Base-by-base conservation (phyloP, 768 basidiomycete genomes). In the Saitozyma sp. region DNA sequence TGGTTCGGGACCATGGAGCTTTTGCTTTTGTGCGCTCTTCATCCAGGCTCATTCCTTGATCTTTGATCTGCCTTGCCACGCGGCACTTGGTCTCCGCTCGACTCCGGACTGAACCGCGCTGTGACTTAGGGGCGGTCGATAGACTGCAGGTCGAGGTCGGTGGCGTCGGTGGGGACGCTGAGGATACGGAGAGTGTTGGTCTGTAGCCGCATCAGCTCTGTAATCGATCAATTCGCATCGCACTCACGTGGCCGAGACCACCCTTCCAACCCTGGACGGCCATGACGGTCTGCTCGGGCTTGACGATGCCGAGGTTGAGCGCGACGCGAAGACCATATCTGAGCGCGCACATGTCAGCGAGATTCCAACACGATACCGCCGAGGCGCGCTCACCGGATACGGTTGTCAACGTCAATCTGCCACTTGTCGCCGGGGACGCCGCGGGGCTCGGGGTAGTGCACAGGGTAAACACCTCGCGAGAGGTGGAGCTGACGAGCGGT, bases 231-330 rank as follows among this genome's bases (percentile, higher is more conserved):
- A 17, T 14, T 29, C 29, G 29, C 29, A 29, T 29, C 29, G 29
- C 29, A 70, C 73, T 70, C 54, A 75, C 73, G 82, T 96, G 92
- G 40, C 93, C 94, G 50, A 96, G 86, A 62, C 96, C 96, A 50
- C 93, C 91, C 83, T 93, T 95, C 95, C 95, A 99, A n/a, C 96
- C 96, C 81, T 98, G 96, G 6, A 99, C 89, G 54, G 95, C 95
- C 66, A 98, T 84, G 74, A 99, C 85, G 29, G 93, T 91, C 57
- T 87, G 87, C 58, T 92, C 91, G 43, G 91, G 87, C 74, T 87
- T 86, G 83, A 98, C 88, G 77, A 99, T 85, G 67, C 90, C 89
- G 80, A 99, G 81, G 16, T 82, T 84, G 50, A 97, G 83, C 4
- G 91, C 96, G 76, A 84, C 88, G 77, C 87, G 85, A 80, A 98